Percentiles rank a stretch among this genome's conserved stretches.
Evolutionary conservation across 768 basidiomycete genomes (phyloP).

Genomic region (Serpula lacrymans): DNA sequence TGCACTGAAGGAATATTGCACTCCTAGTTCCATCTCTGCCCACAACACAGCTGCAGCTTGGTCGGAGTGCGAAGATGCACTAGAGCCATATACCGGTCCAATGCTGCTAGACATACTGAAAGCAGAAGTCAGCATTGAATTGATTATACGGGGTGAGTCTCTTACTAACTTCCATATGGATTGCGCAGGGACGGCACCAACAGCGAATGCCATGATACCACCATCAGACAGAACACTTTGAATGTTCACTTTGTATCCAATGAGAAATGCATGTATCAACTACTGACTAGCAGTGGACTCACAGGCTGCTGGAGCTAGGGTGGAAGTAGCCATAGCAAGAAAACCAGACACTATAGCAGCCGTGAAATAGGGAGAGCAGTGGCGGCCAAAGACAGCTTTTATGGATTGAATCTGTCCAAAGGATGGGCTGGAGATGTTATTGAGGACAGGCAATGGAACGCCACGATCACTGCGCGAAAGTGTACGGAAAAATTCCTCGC

Average conservation of each 20-base stretch:
- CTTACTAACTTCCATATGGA: slow-evolving; percentile 23
- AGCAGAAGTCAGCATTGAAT: too few species aligned
- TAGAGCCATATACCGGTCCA: background rate
- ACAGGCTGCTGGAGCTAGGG: slow-evolving; percentile 23
- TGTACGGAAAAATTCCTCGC: slow-evolving; percentile 21
- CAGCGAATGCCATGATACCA: slow-evolving; percentile 17
- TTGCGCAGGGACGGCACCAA: slow-evolving; percentile 19
- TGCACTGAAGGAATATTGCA: slow-evolving; percentile 20
- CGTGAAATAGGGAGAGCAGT: slow-evolving; percentile 20
- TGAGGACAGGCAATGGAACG: slow-evolving; percentile 19
- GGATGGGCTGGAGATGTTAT: slow-evolving; percentile 19
- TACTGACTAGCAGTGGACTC: slow-evolving; percentile 4
- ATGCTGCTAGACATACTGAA: slow-evolving; percentile 3
- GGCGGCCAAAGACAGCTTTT: slow-evolving; percentile 10
- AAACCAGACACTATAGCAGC: slow-evolving; percentile 14
- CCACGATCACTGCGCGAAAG: slow-evolving; percentile 13
- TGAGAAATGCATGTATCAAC: background rate
- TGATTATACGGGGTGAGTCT: too few species aligned
- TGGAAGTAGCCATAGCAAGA: slow-evolving; percentile 15
- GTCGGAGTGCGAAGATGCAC: slow-evolving; percentile 8
- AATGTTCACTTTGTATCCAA: slow-evolving; percentile 17
- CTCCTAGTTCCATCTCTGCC: slow-evolving; percentile 21
- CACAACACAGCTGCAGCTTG: slow-evolving; percentile 19
- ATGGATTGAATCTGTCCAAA: slow-evolving; percentile 15
- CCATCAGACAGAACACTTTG: slow-evolving; percentile 19